Evolutionary conservation across 2,329 filamentous ascomycete species (phyloP).

Genomic region (Myriosclerotinia duriaeana): DNA sequence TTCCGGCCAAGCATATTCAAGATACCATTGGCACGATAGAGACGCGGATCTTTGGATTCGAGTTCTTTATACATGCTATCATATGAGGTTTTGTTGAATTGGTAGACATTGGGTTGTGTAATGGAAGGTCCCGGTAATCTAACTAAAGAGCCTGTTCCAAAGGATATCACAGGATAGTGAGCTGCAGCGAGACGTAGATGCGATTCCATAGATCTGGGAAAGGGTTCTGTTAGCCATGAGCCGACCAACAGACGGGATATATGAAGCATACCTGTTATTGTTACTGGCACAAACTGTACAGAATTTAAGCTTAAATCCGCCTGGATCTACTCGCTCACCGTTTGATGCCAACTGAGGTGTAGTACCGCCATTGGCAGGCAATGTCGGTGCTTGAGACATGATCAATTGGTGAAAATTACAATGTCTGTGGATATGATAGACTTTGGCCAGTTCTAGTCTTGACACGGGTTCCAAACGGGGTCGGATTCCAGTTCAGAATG

Average conservation of each 20-base stretch:
- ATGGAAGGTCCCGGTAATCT: slow-evolving; percentile 89
- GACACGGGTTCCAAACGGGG: slow-evolving; percentile 12
- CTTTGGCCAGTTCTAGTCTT: neutral
- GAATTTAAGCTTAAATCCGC: slow-evolving; percentile 86
- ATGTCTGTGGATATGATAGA: neutral
- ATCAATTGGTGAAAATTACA: neutral
- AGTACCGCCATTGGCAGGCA: slow-evolving; percentile 28
- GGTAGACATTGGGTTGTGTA: slow-evolving; percentile 92
- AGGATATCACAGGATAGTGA: slow-evolving; percentile 93
- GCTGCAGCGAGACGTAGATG: slow-evolving; percentile 86
- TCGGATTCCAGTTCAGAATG: slow-evolving; percentile 8
- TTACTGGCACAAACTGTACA: slow-evolving; percentile 99
- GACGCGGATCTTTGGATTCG: slow-evolving; percentile 74
- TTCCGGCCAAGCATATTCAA: slow-evolving; percentile 96
- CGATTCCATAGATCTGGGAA: slow-evolving; percentile 88
- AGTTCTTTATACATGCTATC: slow-evolving; percentile 92
- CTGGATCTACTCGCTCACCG: slow-evolving; percentile 33
- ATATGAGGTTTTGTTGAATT: slow-evolving; percentile 97
- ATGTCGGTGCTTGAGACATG: slow-evolving; percentile 26
- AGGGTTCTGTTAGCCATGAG: slow-evolving; percentile 26
- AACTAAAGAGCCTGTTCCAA: slow-evolving; percentile 92
- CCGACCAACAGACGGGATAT: neutral
- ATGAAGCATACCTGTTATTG: slow-evolving; percentile 74
- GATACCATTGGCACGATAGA: slow-evolving; percentile 90
- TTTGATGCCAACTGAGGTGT: slow-evolving; percentile 27